Evolutionary conservation across 768 basidiomycete genomes (phyloP).

Genomic region (Boletus patriciae): DNA sequence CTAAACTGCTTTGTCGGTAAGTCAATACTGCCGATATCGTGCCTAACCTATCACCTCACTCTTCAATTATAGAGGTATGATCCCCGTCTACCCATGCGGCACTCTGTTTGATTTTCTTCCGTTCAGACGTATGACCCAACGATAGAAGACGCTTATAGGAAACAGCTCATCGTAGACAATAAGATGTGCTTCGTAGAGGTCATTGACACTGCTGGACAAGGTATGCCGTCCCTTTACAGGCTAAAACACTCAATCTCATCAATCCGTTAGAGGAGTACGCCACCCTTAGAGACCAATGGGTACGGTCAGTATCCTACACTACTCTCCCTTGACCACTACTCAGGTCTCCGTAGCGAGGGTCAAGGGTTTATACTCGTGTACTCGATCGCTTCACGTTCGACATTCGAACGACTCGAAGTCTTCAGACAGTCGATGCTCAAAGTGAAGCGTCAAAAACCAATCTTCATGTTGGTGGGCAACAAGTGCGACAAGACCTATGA

Average conservation of each 20-base stretch:
- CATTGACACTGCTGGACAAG: constrained; percentile 97
- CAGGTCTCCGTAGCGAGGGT: constrained; percentile 68
- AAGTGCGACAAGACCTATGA: constrained; percentile 92
- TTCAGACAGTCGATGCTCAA: constrained; percentile 89
- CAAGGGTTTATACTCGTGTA: constrained; percentile 98
- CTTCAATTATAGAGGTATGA: constrained; percentile 52
- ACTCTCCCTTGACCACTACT: constrained; percentile 7
- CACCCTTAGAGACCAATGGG: constrained; percentile 96
- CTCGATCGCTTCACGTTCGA: constrained; percentile 91
- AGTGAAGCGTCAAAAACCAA: constrained; percentile 81
- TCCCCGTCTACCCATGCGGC: constrained; percentile 2
- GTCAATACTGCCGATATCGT: constrained; percentile 29
- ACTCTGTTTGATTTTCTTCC: constrained; percentile 10
- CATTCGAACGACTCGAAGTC: constrained; percentile 86
- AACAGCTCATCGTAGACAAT: constrained; percentile 92
- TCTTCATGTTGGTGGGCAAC: constrained; percentile 95
- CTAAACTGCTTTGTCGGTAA: constrained; percentile 94
- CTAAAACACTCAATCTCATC: constrained; percentile 19
- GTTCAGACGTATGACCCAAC: constrained; percentile 93
- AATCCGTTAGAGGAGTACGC: constrained; percentile 84
- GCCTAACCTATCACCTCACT: constrained; percentile 15
- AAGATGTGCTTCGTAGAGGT: constrained; percentile 96
- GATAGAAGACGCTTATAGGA: constrained; percentile 97
- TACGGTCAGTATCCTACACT: constrained; percentile 62
- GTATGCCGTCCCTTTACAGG: constrained; percentile 43